Conservation (phyloP, 106 monocot species). For the Chionographis japonica region DNA sequence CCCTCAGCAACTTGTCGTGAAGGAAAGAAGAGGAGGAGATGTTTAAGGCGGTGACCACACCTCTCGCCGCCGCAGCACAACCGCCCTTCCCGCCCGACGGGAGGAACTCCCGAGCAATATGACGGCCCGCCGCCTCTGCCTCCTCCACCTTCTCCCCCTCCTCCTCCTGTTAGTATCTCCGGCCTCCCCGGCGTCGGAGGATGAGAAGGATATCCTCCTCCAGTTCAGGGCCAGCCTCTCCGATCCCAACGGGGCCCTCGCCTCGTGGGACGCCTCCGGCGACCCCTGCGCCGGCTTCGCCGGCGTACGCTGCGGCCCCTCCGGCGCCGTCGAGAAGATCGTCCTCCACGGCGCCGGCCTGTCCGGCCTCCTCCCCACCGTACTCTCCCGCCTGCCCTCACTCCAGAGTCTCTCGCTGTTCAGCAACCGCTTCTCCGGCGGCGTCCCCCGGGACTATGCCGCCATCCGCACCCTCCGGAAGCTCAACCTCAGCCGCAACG, state of each 20-base stretch:
- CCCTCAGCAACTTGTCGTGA: too few species aligned
- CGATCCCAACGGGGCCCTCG: conserved; percentile 56
- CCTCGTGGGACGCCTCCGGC: conserved; percentile 46
- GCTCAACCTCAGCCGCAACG: conserved; percentile 80
- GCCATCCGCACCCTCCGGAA: conserved; percentile 48
- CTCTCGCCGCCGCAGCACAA: neutral
- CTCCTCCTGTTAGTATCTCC: neutral
- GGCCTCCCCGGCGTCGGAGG: conserved; percentile 18
- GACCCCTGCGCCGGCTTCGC: conserved; percentile 73
- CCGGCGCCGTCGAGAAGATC: conserved; percentile 58
- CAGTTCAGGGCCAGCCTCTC: conserved; percentile 64
- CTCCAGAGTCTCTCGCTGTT: conserved; percentile 73
- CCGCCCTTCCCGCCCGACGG: too few species aligned
- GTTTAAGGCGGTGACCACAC: conserved; percentile 11
- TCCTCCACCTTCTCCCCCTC: conserved; percentile 4
- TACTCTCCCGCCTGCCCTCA: conserved; percentile 45
- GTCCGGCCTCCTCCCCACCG: conserved; percentile 45
- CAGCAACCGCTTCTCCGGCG: conserved; percentile 58
- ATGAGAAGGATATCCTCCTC: conserved; percentile 65
- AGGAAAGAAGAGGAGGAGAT: neutral
- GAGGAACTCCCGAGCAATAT: too few species aligned
- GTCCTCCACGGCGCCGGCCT: conserved; percentile 54
- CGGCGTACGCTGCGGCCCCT: conserved; percentile 62
- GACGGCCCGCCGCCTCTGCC: neutral
- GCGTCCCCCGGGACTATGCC: conserved; percentile 40